Conservation (phyloP, 2,329 filamentous ascomycete species). For the Neonectria magnoliae region DNA sequence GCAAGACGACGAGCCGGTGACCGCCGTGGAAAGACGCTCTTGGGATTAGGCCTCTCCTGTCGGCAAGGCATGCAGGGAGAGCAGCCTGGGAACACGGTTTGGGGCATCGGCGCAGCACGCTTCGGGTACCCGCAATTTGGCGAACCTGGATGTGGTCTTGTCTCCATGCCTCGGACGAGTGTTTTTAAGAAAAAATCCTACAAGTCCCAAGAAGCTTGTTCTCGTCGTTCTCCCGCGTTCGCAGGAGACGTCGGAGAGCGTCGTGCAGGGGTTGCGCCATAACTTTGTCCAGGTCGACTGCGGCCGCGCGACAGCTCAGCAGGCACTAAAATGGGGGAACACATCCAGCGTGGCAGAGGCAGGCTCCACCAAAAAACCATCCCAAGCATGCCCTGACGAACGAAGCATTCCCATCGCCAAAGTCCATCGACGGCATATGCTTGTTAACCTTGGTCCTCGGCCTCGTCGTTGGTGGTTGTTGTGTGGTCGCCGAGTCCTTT, state of each 20-base stretch:
- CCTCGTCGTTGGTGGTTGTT: conserved; percentile 7
- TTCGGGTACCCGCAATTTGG: conserved; percentile 38
- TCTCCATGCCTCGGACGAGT: conserved; percentile 36
- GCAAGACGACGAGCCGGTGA: conserved; percentile 40
- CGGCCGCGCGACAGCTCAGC: conserved; percentile 37
- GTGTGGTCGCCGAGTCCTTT: conserved; percentile 28
- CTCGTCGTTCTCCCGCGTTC: conserved; percentile 33
- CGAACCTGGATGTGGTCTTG: conserved; percentile 35
- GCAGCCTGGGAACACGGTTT: conserved; percentile 23
- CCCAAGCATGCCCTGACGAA: conserved; percentile 31
- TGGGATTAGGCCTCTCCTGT: conserved; percentile 34
- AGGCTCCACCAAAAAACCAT: conserved; percentile 36
- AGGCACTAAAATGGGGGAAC: conserved; percentile 36
- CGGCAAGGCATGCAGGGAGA: conserved; percentile 36
- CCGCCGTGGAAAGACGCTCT: conserved; percentile 38
- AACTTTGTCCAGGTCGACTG: conserved; percentile 33
- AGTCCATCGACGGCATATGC: conserved; percentile 31
- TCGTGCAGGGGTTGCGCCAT: conserved; percentile 39
- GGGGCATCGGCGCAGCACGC: conserved; percentile 15
- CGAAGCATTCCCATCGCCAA: conserved; percentile 31
- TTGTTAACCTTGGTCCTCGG: conserved; percentile 32
- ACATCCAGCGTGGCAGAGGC: conserved; percentile 30
- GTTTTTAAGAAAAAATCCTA: conserved; percentile 40
- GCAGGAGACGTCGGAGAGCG: conserved; percentile 26
- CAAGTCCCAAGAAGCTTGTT: conserved; percentile 35